phyloP scores from a whole-genome alignment of 2,329 filamentous ascomycete genomes.

The Scytalidium lignicola region DNA sequence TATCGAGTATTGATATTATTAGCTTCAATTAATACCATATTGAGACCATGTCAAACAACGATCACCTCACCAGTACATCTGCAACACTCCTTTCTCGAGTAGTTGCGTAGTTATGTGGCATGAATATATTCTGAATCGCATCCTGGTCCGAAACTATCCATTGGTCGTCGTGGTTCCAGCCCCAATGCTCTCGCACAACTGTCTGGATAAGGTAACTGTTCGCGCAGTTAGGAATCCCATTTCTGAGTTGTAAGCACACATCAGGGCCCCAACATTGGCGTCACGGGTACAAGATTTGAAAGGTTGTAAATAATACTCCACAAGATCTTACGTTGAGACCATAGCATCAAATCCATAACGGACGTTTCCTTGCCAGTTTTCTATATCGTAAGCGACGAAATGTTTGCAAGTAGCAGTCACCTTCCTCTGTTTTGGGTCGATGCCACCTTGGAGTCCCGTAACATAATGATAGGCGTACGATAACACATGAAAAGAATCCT shows the following conservation, averaged over 20 bases:
- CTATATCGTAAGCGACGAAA: constrained; percentile 47
- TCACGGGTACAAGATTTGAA: constrained; percentile 58
- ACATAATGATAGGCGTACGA: constrained; percentile 47
- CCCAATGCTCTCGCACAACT: constrained; percentile 59
- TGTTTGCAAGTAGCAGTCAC: constrained; percentile 53
- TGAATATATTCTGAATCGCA: constrained; percentile 42
- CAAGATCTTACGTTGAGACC: constrained; percentile 54
- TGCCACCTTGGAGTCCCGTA: constrained; percentile 44
- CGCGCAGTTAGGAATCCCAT: constrained; percentile 59
- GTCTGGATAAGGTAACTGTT: constrained; percentile 55
- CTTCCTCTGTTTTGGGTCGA: constrained; percentile 33
- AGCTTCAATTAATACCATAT: too few species aligned
- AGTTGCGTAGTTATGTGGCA: too few species aligned
- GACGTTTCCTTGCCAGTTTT: constrained; percentile 33
- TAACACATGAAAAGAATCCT: constrained; percentile 44
- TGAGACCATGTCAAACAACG: too few species aligned
- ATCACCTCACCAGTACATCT: too few species aligned
- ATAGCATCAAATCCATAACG: constrained; percentile 51
- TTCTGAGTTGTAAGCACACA: constrained; percentile 58
- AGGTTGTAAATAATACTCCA: constrained; percentile 61
- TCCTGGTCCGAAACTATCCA: constrained; percentile 63
- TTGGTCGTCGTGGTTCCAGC: constrained; percentile 54
- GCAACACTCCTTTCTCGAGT: too few species aligned
- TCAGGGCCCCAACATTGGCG: constrained; percentile 49
- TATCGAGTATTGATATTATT: too few species aligned